A percentile compares a stretch with the other conserved stretches of the same genome.
phyloP scores from a whole-genome alignment of 2,329 filamentous ascomycete genomes.

The Colletotrichum magnum region DNA sequence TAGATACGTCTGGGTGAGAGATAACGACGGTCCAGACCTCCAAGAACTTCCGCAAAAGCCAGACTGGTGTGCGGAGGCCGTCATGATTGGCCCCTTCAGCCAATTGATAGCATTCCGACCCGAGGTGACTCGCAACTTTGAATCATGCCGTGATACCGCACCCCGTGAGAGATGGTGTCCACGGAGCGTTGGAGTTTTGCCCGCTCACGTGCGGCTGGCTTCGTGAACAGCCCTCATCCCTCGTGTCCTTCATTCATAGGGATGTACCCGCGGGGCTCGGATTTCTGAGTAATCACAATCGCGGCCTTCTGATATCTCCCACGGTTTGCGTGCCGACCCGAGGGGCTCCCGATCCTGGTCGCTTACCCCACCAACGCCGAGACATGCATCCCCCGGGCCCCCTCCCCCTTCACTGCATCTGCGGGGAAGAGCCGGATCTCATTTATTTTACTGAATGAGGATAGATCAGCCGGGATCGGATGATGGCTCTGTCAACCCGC shows the following conservation, averaged over 20 bases:
- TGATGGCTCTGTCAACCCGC: not conserved
- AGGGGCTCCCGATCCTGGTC: constrained; percentile 16
- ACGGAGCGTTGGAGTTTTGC: not conserved
- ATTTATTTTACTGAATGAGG: constrained; percentile 13
- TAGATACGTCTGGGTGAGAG: not conserved
- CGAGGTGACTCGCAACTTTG: constrained; percentile 7
- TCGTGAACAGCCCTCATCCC: not conserved
- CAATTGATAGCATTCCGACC: not conserved
- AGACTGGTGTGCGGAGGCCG: constrained; percentile 1
- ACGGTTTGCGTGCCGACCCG: not conserved
- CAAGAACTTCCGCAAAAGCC: not conserved
- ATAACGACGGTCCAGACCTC: not conserved
- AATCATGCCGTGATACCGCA: constrained; percentile 12
- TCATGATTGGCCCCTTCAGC: not conserved
- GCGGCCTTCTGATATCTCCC: constrained; percentile 2
- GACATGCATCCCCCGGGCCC: not conserved
- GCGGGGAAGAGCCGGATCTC: constrained; percentile 17
- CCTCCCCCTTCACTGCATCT: constrained; percentile 5
- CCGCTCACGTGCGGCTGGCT: not conserved
- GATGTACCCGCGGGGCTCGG: not conserved
- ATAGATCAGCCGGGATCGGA: constrained; percentile 6
- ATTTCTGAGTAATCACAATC: not conserved
- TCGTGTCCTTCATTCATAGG: not conserved
- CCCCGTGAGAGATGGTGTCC: not conserved
- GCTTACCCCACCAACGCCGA: constrained; percentile 11